phyloP scores from a whole-genome alignment of 2,329 filamentous ascomycete species.

The Biscogniauxia mediterranea region DNA sequence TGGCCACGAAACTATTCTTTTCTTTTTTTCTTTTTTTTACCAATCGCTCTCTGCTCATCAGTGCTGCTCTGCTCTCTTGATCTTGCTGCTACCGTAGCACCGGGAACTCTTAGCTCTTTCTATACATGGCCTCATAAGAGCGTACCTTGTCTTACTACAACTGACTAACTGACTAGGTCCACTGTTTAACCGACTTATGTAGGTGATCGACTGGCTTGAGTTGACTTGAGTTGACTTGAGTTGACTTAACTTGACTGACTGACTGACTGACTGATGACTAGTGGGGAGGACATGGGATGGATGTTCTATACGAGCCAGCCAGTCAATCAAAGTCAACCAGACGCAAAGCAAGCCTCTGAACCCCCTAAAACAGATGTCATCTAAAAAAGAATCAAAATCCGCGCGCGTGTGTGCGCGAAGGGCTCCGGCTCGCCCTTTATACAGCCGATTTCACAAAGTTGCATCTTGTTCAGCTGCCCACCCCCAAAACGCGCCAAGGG shows the following conservation, averaged over 20 bases:
- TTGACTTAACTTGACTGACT: not conserved
- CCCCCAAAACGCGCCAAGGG: not conserved
- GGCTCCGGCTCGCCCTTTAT: not conserved
- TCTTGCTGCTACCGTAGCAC: constrained; percentile 11
- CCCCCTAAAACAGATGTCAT: not conserved
- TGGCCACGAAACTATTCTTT: not conserved
- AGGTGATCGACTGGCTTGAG: not conserved
- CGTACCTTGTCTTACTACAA: constrained; percentile 4
- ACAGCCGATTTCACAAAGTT: not conserved
- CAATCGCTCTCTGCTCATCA: not conserved
- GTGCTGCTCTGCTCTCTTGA: not conserved
- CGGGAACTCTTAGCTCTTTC: constrained; percentile 3
- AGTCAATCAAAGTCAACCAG: not conserved
- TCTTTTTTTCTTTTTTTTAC: not conserved
- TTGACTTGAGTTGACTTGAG: not conserved
- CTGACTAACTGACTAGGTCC: not conserved
- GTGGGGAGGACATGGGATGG: not conserved
- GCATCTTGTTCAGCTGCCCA: not conserved
- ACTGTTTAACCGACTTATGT: too few relatives aligned
- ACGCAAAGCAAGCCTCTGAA: not conserved
- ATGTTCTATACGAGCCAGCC: not conserved
- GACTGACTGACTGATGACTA: not conserved
- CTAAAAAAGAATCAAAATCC: not conserved
- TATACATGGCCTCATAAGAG: constrained; percentile 1
- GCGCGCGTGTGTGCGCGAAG: not conserved